Percentiles rank a stretch among this genome's conserved stretches.
Conservation (phyloP, 2,329 filamentous ascomycete genomes). For the Alternaria sp. region DNA sequence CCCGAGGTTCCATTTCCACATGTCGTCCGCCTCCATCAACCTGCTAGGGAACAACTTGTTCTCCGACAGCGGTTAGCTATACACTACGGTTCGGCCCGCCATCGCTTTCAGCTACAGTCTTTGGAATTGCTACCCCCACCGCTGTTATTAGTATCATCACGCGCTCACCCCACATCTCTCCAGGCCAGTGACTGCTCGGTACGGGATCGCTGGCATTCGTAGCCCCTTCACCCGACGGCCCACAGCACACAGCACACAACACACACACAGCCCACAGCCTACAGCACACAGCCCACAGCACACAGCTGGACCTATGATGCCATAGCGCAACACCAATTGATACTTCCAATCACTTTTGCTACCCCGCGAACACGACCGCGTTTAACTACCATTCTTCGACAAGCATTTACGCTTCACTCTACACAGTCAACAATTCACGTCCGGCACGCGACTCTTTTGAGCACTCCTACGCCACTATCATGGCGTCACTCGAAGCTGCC, state of each 20-base stretch:
- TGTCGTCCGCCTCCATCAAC: slow-evolving; percentile 48
- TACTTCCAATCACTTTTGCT: slow-evolving; percentile 24
- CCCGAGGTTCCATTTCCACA: slow-evolving; percentile 39
- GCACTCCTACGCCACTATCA: slow-evolving; percentile 46
- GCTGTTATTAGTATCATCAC: slow-evolving; percentile 32
- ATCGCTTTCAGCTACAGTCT: slow-evolving; percentile 33
- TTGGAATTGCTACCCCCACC: slow-evolving; percentile 40
- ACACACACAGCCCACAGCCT: too few species aligned
- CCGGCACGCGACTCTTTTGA: slow-evolving; percentile 18
- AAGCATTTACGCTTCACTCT: slow-evolving; percentile 9
- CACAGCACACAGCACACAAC: neutral
- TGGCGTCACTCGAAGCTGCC: slow-evolving; percentile 76
- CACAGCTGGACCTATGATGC: slow-evolving; percentile 29
- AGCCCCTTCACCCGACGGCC: slow-evolving; percentile 18
- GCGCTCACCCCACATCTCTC: slow-evolving; percentile 28
- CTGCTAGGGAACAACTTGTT: slow-evolving; percentile 49
- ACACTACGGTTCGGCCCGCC: slow-evolving; percentile 36
- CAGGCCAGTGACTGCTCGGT: slow-evolving; percentile 19
- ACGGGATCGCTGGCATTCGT: slow-evolving; percentile 20
- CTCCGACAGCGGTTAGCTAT: slow-evolving; percentile 50
- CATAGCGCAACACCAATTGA: slow-evolving; percentile 29
- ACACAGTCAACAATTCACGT: neutral
- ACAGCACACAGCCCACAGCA: slow-evolving; percentile 3
- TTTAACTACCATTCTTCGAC: slow-evolving; percentile 10
- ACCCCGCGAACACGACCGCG: slow-evolving; percentile 34